These are phyloP conservation scores for Physcia stellaris DNA, from an alignment of 495 filamentous ascomycete genomes.

Conservation along the genomic window DNA sequence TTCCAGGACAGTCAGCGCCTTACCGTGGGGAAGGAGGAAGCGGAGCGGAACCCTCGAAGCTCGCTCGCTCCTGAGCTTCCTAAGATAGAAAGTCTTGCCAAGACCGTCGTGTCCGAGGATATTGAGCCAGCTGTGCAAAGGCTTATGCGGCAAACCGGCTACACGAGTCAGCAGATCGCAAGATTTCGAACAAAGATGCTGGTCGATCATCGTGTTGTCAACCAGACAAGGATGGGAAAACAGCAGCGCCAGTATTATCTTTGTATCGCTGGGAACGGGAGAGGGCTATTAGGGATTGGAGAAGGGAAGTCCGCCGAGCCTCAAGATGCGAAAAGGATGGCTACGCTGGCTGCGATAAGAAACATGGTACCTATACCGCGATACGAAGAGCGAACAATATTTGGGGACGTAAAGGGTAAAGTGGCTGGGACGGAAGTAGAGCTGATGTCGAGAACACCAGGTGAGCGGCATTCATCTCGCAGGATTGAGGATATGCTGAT, in stretches of 20 bases:
- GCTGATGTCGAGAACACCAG: conserved; percentile 71
- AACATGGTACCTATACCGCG: conserved; percentile 78
- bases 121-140: conserved; percentile 39
- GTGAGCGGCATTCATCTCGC: conserved; percentile 34
- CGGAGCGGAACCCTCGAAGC: conserved; percentile 32
- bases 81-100: conserved; percentile 19
- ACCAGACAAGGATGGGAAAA: conserved; percentile 96
- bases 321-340: conserved; percentile 47
- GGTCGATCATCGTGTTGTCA: conserved; percentile 59
- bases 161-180: conserved; percentile 41
- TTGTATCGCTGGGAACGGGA: conserved; percentile 66
- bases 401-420: conserved; percentile 71
- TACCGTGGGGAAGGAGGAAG: conserved; percentile 38
- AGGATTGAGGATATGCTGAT: not conserved
- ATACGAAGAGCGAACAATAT: conserved; percentile 88
- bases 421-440: conserved; percentile 69
- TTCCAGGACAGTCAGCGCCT: conserved; percentile 33
- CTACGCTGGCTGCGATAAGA: conserved; percentile 59
- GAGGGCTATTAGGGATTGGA: conserved; percentile 78
- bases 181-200: conserved; percentile 47
- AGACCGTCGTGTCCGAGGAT: conserved; percentile 20
- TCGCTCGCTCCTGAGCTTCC: conserved; percentile 33
- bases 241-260: conserved; percentile 56
- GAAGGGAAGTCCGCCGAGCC: conserved; percentile 73
- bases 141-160: conserved; percentile 57